Conservation (phyloP, 169 alveolate species). For the Theileria annulata region DNA sequence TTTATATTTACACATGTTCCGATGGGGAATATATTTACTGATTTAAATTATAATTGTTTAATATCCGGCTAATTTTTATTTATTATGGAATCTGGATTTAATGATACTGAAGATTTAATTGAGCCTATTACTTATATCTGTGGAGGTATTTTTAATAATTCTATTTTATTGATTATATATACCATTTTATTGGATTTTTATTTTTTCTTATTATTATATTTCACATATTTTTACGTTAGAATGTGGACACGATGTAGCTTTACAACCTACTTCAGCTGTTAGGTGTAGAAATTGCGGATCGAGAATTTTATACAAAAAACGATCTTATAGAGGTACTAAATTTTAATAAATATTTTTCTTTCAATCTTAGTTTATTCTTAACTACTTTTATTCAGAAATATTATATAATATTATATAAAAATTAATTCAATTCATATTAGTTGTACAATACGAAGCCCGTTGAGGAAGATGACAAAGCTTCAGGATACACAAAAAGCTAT, state of each 20-base stretch:
- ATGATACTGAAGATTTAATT: constrained; percentile 37
- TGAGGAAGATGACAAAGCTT: constrained; percentile 55
- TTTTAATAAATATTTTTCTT: too few relatives aligned
- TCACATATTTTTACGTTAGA: constrained; percentile 44
- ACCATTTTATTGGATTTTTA: neutral
- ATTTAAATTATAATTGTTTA: neutral
- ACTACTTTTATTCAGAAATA: too few relatives aligned
- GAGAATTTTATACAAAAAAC: constrained; percentile 79
- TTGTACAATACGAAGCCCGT: constrained; percentile 69
- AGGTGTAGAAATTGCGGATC: constrained; percentile 86
- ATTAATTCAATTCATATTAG: too few relatives aligned
- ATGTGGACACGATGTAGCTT: constrained; percentile 82
- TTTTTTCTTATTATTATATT: neutral
- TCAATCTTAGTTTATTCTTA: too few relatives aligned
- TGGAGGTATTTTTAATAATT: constrained; percentile 28
- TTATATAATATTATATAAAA: too few relatives aligned
- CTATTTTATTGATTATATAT: neutral
- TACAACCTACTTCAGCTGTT: constrained; percentile 83
- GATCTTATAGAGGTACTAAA: constrained; percentile 75
- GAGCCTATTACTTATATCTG: constrained; percentile 67
- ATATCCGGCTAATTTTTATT: neutral
- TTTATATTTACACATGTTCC: neutral
- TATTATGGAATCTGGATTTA: constrained; percentile 6
- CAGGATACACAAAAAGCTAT: constrained; percentile 35
- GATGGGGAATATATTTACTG: constrained; percentile 10